Evolutionary conservation across 2,329 filamentous ascomycete species (phyloP).

Genomic region (Didymella arachidicola): DNA sequence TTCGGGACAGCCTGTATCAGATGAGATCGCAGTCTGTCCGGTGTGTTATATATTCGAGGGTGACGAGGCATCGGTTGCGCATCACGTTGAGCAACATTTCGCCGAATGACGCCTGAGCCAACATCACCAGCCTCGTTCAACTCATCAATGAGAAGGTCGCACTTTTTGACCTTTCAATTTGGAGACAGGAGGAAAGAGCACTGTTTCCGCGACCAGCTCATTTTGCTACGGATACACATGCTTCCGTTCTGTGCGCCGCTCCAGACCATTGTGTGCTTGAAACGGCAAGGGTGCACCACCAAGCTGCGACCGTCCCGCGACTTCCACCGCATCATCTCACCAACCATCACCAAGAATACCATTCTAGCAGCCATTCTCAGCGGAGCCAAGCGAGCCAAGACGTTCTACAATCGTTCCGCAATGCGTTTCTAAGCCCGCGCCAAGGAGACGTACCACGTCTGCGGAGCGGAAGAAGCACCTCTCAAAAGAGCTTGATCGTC

Average conservation of each 20-base stretch:
- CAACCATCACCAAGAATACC: slow-evolving; percentile 3
- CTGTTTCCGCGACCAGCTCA: background rate
- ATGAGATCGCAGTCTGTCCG: slow-evolving; percentile 60
- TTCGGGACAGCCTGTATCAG: slow-evolving; percentile 27
- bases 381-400: slow-evolving; percentile 21
- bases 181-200: background rate
- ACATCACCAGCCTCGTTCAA: background rate
- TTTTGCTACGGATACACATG: background rate
- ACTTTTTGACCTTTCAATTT: background rate
- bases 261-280: slow-evolving; percentile 8
- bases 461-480: slow-evolving; percentile 15
- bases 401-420: slow-evolving; percentile 30
- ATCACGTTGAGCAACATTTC: slow-evolving; percentile 71
- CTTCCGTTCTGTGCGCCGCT: slow-evolving; percentile 4
- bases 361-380: background rate
- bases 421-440: slow-evolving; percentile 20
- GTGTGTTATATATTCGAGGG: slow-evolving; percentile 73
- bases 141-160: background rate
- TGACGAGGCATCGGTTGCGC: slow-evolving; percentile 71
- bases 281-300: slow-evolving; percentile 13
- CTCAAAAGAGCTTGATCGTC: slow-evolving; percentile 15
- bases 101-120: slow-evolving; percentile 13
- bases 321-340: slow-evolving; percentile 9
- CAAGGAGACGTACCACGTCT: slow-evolving; percentile 10
- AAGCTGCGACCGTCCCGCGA: slow-evolving; percentile 21